Evolutionary conservation across 441 rosid species (phyloP).

Genomic region (Capsella rubella): DNA sequence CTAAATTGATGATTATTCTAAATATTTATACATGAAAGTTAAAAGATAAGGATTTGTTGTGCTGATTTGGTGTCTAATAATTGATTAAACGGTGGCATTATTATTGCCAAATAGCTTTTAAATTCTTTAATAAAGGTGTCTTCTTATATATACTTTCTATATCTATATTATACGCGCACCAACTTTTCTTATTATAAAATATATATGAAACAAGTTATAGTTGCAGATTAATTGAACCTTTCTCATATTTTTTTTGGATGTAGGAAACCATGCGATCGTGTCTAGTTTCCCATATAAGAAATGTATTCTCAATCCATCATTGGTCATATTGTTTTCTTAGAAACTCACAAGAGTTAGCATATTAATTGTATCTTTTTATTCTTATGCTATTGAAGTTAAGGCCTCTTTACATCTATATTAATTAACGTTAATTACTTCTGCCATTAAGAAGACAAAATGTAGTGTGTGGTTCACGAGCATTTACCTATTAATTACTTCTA

Average conservation of each 20-base stretch:
- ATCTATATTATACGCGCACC: conserved; percentile 32
- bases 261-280: conserved; percentile 33
- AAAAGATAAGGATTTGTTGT: conserved; percentile 25
- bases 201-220: not conserved
- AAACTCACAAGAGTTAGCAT: conserved; percentile 1
- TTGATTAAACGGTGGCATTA: conserved; percentile 40
- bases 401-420: not conserved
- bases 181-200: conserved; percentile 25
- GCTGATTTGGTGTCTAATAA: conserved; percentile 33
- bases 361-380: conserved; percentile 1
- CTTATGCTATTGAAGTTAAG: not conserved
- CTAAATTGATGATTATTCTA: conserved; percentile 5
- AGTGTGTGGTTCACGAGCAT: not conserved
- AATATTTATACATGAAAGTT: not conserved
- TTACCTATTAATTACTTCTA: not conserved
- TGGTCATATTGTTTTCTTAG: not conserved
- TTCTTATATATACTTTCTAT: not conserved
- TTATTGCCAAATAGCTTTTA: conserved; percentile 18
- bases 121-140: conserved; percentile 25
- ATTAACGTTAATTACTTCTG: not conserved
- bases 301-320: not conserved
- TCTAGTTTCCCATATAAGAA: conserved; percentile 18
- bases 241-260: conserved; percentile 18
- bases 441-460: conserved; percentile 17
- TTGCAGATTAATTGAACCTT: conserved; percentile 39